Percentiles rank a stretch among this genome's conserved stretches.
These are phyloP conservation scores for Auricularia auricula-judae DNA, from an alignment of 768 basidiomycete genomes.

Conservation along the genomic window DNA sequence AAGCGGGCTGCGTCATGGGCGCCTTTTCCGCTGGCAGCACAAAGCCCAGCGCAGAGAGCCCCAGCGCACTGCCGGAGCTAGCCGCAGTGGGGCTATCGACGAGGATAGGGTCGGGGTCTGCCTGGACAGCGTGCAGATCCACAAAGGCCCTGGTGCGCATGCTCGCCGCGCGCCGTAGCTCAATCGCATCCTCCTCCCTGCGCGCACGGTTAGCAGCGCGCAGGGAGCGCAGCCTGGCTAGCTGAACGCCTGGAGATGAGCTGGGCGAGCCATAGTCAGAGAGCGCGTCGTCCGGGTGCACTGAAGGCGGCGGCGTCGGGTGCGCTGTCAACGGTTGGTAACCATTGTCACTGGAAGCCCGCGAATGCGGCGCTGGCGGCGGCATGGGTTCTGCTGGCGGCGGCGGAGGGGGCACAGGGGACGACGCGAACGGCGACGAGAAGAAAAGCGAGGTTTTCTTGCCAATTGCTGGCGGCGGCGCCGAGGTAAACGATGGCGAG, in stretches of 20 bases:
- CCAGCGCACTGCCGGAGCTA: background rate
- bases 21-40: background rate
- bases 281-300: background rate
- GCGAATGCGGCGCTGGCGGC: background rate
- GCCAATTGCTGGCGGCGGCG: conserved; percentile 14
- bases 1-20: background rate
- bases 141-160: background rate
- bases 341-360: background rate
- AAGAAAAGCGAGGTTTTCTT: conserved; percentile 37
- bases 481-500: background rate
- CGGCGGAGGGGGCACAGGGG: conserved; percentile 25
- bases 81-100: background rate
- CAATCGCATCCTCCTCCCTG: background rate
- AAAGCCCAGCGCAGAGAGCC: background rate
- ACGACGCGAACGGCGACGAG: conserved; percentile 17
- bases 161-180: background rate
- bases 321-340: background rate
- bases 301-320: background rate
- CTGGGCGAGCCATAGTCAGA: background rate
- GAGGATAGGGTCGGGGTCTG: background rate
- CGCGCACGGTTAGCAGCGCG: background rate
- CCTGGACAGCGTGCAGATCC: background rate
- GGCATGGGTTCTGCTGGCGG: background rate
- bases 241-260: background rate
- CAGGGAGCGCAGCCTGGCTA: background rate